Conservation (phyloP, 495 filamentous ascomycete genomes). For the Tetracladium setigerum region DNA sequence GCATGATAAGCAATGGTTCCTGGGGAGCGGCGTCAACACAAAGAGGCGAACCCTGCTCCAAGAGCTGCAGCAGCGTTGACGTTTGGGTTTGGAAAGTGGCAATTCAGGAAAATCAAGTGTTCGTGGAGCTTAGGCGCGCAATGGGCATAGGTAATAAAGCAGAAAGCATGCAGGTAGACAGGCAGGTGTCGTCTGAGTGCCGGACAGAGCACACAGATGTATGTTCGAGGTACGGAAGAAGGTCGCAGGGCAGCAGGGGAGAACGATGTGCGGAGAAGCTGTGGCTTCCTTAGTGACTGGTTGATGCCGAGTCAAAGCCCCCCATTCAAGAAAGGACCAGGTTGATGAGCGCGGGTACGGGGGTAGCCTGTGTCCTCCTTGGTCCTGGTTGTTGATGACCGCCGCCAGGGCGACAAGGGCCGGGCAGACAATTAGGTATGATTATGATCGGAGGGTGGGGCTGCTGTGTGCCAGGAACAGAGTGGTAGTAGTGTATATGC, state of each 20-base stretch:
- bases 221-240: slow-evolving; percentile 3
- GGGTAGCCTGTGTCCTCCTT: slow-evolving; percentile 5
- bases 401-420: too few species aligned
- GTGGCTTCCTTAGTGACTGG: slow-evolving; percentile 20
- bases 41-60: slow-evolving; percentile 15
- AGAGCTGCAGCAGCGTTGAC: slow-evolving; percentile 15
- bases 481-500: too few species aligned
- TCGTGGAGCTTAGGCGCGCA: slow-evolving; percentile 14
- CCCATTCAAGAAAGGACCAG: slow-evolving; percentile 1
- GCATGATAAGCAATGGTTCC: slow-evolving; percentile 26
- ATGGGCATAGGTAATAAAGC: slow-evolving; percentile 5
- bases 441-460: too few species aligned
- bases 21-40: slow-evolving; percentile 21
- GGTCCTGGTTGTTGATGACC: too few species aligned
- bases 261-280: slow-evolving; percentile 22
- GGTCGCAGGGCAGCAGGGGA: slow-evolving; percentile 5
- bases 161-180: neutral
- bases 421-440: too few species aligned
- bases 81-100: slow-evolving; percentile 7
- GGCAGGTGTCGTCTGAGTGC: neutral
- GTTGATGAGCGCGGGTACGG: slow-evolving; percentile 15
- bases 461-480: too few species aligned
- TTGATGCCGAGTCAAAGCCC: slow-evolving; percentile 16
- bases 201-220: slow-evolving; percentile 4
- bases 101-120: slow-evolving; percentile 5